phyloP scores from a whole-genome alignment of 192 early-diverging fungal species.

The Coemansia sp. region DNA sequence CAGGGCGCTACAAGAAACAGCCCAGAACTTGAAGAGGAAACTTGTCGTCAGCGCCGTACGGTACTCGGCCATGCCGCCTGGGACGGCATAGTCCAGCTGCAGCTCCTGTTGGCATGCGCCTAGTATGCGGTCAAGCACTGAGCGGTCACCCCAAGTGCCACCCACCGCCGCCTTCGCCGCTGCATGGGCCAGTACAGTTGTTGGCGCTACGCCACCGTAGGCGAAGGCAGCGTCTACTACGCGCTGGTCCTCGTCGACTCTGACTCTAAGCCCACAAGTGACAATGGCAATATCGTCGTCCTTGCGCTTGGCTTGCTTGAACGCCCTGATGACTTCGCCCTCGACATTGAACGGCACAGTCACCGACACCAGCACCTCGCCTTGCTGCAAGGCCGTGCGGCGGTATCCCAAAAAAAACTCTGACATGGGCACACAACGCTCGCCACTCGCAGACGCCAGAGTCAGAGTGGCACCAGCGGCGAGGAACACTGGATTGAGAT shows the following conservation, averaged over 20 bases:
- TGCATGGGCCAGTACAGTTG: constrained; percentile 60
- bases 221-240: constrained; percentile 65
- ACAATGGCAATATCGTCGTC: constrained; percentile 90
- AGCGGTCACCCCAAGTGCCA: constrained; percentile 58
- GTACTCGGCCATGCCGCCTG: constrained; percentile 73
- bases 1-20: constrained; percentile 28
- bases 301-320: constrained; percentile 86
- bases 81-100: constrained; percentile 56
- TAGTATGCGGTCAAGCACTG: constrained; percentile 51
- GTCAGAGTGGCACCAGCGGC: constrained; percentile 62
- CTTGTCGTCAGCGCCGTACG: constrained; percentile 61
- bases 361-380: constrained; percentile 70
- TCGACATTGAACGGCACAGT: constrained; percentile 62
- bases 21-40: constrained; percentile 72
- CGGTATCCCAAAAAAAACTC: constrained; percentile 86
- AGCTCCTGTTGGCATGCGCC: constrained; percentile 38
- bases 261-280: constrained; percentile 68
- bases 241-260: constrained; percentile 49
- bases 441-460: constrained; percentile 42
- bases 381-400: constrained; percentile 64
- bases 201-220: constrained; percentile 79
- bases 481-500: constrained; percentile 84
- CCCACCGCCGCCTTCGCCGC: constrained; percentile 55
- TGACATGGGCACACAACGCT: constrained; percentile 56
- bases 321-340: constrained; percentile 68